These are phyloP conservation scores for Nakaseomyces delphensis DNA, from an alignment of 1,139 yeast species.

Conservation along the genomic window DNA sequence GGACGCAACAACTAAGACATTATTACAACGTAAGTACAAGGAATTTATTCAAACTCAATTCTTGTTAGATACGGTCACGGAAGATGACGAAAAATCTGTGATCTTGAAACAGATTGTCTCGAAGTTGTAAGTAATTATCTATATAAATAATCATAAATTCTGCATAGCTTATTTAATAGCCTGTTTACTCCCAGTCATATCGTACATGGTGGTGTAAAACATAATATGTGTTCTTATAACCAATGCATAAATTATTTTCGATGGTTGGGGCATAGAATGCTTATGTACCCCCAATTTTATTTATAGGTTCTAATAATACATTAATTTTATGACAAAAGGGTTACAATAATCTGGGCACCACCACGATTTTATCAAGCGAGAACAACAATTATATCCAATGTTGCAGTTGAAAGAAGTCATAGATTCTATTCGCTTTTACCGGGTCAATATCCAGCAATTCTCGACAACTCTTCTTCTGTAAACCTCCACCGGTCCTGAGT, in stretches of 20 bases:
- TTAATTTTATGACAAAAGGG: too few relatives aligned
- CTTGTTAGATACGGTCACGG: slow-evolving; percentile 21
- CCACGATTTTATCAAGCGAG: too few relatives aligned
- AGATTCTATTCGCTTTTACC: slow-evolving; percentile 74
- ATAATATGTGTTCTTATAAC: too few relatives aligned
- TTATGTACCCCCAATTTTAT: too few relatives aligned
- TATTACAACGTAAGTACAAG: slow-evolving; percentile 41
- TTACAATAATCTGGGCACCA: too few relatives aligned
- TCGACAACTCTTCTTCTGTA: slow-evolving; percentile 76
- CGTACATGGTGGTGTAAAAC: too few relatives aligned
- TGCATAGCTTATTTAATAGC: slow-evolving; percentile 1
- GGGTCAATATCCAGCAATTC: slow-evolving; percentile 80
- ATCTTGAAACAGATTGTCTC: slow-evolving; percentile 32
- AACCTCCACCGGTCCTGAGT: slow-evolving; percentile 69
- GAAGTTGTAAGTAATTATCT: slow-evolving; percentile 21
- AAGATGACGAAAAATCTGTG: slow-evolving; percentile 28
- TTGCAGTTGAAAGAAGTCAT: slow-evolving; percentile 86
- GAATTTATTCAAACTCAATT: slow-evolving; percentile 35
- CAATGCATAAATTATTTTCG: too few relatives aligned
- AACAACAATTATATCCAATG: slow-evolving; percentile 59
- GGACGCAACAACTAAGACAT: slow-evolving; percentile 30
- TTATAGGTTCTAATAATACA: too few relatives aligned
- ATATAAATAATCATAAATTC: background rate
- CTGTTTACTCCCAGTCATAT: too few relatives aligned
- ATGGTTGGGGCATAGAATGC: too few relatives aligned